Conservation (phyloP, 1,284 basidiomycete species). For the Mycosarcoma mackinlayi region DNA sequence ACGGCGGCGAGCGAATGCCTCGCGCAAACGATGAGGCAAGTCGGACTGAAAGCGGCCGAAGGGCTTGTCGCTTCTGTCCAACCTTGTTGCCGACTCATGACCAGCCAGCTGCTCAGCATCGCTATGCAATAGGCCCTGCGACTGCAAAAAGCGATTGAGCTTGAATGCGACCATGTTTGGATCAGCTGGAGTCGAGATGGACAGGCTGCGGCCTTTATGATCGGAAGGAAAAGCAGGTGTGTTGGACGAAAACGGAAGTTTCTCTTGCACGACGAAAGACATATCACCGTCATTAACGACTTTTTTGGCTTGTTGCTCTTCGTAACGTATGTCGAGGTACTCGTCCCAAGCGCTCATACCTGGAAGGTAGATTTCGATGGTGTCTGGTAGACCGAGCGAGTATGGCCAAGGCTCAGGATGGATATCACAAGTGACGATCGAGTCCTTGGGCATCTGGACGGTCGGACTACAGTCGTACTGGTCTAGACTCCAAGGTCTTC, state of each 20-base stretch:
- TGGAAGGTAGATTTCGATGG: slow-evolving; percentile 64
- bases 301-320: slow-evolving; percentile 33
- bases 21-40: slow-evolving; percentile 30
- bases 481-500: slow-evolving; percentile 15
- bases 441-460: slow-evolving; percentile 23
- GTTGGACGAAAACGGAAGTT: slow-evolving; percentile 13
- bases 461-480: slow-evolving; percentile 13
- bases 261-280: not conserved
- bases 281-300: slow-evolving; percentile 7
- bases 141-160: slow-evolving; percentile 53
- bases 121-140: slow-evolving; percentile 19
- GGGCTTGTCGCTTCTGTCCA: slow-evolving; percentile 4
- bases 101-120: slow-evolving; percentile 12
- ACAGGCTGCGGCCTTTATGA: slow-evolving; percentile 24
- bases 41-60: slow-evolving; percentile 21
- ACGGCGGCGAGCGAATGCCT: slow-evolving; percentile 32
- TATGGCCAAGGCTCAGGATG: slow-evolving; percentile 47
- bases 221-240: slow-evolving; percentile 9
- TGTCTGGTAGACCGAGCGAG: slow-evolving; percentile 49
- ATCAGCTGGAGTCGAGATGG: slow-evolving; percentile 55
- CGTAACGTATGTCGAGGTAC: slow-evolving; percentile 38
- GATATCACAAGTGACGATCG: slow-evolving; percentile 26
- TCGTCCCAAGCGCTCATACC: slow-evolving; percentile 60
- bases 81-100: not conserved
- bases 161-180: slow-evolving; percentile 49